Evolutionary conservation across 148 eudicot genomes (phyloP), one percentile per base, ranked within the genome.

Genomic region (Rhododendron ovatum): DNA sequence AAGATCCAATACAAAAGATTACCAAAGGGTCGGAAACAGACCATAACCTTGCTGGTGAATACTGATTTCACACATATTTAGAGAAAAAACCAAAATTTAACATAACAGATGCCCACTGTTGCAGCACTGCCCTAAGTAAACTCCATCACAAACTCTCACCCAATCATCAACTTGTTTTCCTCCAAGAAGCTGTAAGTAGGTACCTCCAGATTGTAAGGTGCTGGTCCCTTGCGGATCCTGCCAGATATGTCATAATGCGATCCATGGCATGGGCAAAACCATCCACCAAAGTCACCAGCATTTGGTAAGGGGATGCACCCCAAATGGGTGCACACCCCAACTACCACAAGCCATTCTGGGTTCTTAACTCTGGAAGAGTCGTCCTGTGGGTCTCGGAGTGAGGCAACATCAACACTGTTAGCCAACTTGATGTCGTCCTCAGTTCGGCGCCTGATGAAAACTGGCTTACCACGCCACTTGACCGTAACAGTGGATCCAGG

Each of bases 221-320:
- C 84, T 59, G 89, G 91, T 5, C 89, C 89, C 80, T 87, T 89
- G 76, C 89, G 90, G 79, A 89, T 89, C 83, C 90, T 84, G 47
- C 90, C 90, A 37, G 90, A 89, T 47, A 86, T 86, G 80, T 89
- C 90, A 13, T 89, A 89, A 45, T 89, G 90, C 0, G 90, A 89
- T 1, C 90, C 90, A 81, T 86, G 88, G 83, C 90, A 89, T 11
- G 90, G 90, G 87, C 90, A 89, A 86, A 89, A 86, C 90, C 90
- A 89, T 18, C 90, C 90, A n/a, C 90, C 86, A 75, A 67, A 89
- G 51, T 89, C 90, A 50, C 90, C 89, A 82, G 90, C 89, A 84
- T 89, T 89, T 48, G 90, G 90, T 73, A 89, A 53, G 7, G 88
- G 90, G 41, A 88, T 88, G 82, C 88, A 88, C 1, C 90, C 88